Evolutionary conservation across 208 protist genomes (phyloP).

Genomic region (Trypanosoma lewisi): DNA sequence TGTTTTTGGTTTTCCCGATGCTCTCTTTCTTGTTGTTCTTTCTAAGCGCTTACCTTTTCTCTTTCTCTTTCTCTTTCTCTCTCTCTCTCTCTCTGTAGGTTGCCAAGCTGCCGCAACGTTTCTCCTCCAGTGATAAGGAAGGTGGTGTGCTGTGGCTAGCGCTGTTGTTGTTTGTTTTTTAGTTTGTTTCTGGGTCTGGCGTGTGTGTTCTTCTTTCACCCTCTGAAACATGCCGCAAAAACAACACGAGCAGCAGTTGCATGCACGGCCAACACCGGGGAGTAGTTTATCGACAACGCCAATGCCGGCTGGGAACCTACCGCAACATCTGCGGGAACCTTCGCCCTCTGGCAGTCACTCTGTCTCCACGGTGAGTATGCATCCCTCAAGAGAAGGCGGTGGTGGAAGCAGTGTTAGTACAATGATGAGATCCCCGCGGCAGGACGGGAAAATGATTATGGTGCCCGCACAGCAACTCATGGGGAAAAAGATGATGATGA

Average conservation of each 20-base stretch:
- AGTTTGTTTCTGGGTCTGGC: not conserved
- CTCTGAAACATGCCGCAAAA: conserved; percentile 8
- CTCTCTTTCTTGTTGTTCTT: too few relatives aligned
- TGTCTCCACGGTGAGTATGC: not conserved
- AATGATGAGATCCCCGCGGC: not conserved
- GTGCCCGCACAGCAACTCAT: not conserved
- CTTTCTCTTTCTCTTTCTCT: not conserved
- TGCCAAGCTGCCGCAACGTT: not conserved
- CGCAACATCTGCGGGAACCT: not conserved
- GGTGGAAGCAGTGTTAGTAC: not conserved
- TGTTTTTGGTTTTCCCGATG: too few relatives aligned
- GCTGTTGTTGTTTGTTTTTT: not conserved
- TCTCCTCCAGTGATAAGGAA: not conserved
- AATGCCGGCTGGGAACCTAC: too few relatives aligned
- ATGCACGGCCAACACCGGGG: too few relatives aligned
- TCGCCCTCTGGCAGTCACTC: not conserved
- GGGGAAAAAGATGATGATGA: conserved; percentile 12
- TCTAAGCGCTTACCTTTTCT: not conserved
- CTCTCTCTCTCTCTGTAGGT: not conserved
- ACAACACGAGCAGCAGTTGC: too few relatives aligned
- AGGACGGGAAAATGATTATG: conserved; percentile 9
- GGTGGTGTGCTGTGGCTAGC: not conserved
- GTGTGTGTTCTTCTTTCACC: too few relatives aligned
- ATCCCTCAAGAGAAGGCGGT: not conserved
- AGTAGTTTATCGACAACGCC: too few relatives aligned